Percentiles rank a stretch among this genome's conserved stretches.
phyloP scores from a whole-genome alignment of 768 basidiomycete genomes.

The Multifurca ochricompacta region DNA sequence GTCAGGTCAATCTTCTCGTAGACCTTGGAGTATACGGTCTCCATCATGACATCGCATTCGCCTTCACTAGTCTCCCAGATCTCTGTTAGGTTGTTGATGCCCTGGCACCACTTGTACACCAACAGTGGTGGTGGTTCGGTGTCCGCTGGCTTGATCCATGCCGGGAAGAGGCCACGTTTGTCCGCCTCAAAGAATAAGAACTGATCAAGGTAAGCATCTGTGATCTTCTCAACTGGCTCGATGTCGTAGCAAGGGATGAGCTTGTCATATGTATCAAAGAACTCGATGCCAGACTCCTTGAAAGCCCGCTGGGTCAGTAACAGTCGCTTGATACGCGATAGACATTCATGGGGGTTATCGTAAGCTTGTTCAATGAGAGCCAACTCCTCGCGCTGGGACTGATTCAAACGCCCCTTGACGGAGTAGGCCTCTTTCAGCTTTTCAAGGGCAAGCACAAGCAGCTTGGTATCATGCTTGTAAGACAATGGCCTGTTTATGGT shows the following conservation, averaged over 20 bases:
- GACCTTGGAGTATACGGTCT: slow-evolving; percentile 94
- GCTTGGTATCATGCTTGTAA: slow-evolving; percentile 98
- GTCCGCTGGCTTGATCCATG: slow-evolving; percentile 98
- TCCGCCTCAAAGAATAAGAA: slow-evolving; percentile 99
- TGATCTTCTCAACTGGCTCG: slow-evolving; percentile 99
- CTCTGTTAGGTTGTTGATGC: slow-evolving; percentile 96
- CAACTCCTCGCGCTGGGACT: slow-evolving; percentile 95
- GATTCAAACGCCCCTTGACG: slow-evolving; percentile 94
- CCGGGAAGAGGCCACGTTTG: slow-evolving; percentile 95
- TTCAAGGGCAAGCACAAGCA: slow-evolving; percentile 92
- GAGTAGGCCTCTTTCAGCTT: slow-evolving; percentile 99
- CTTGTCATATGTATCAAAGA: slow-evolving; percentile 97
- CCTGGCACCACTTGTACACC: slow-evolving; percentile 99
- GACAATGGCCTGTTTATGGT: slow-evolving; percentile 65
- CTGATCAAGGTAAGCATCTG: slow-evolving; percentile 97
- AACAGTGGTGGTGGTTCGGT: slow-evolving; percentile 95
- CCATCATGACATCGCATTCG: slow-evolving; percentile 98
- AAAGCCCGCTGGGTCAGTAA: slow-evolving; percentile 96
- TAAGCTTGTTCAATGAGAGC: slow-evolving; percentile 98
- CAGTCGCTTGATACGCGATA: slow-evolving; percentile 96
- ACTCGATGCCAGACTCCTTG: slow-evolving; percentile 96
- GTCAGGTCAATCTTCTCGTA: slow-evolving; percentile 99
- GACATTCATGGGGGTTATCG: slow-evolving; percentile 97
- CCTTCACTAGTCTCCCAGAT: slow-evolving; percentile 98
- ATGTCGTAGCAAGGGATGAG: slow-evolving; percentile 99